Conservation (phyloP, 23 red algal genomes). For the Agarophyton chilense region DNA sequence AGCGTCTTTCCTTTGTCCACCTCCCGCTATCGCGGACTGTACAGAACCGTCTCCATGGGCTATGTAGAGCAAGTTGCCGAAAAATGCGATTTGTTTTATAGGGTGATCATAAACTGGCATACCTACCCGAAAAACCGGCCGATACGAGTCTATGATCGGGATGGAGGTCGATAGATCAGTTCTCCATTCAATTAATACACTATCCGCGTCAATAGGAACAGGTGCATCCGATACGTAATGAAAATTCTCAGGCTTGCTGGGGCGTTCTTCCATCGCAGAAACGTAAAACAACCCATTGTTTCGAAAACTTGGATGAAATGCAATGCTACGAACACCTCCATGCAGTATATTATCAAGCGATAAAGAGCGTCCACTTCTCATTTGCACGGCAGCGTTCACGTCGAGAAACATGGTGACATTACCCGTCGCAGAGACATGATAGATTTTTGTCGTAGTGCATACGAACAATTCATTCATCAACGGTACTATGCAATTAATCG, state of each 20-base stretch:
- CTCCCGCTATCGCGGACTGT: conserved; percentile 47
- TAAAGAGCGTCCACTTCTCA: not conserved
- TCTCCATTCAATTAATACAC: conserved; percentile 46
- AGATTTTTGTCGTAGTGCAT: conserved; percentile 42
- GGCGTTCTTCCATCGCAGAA: conserved; percentile 68
- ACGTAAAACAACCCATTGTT: conserved; percentile 48
- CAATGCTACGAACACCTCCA: conserved; percentile 50
- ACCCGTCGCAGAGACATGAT: conserved; percentile 7
- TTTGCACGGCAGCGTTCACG: conserved; percentile 33
- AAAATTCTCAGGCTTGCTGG: conserved; percentile 6
- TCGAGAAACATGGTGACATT: conserved; percentile 42
- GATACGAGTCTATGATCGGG: conserved; percentile 32
- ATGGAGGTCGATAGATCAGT: not conserved
- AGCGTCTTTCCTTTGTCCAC: conserved; percentile 36
- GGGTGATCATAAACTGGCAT: conserved; percentile 61
- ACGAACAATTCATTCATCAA: conserved; percentile 17
- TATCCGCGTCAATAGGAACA: conserved; percentile 44
- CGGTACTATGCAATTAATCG: conserved; percentile 49
- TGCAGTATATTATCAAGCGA: conserved; percentile 18
- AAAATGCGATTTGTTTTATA: conserved; percentile 67
- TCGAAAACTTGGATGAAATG: conserved; percentile 44
- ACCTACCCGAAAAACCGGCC: conserved; percentile 45
- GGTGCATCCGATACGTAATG: conserved; percentile 54
- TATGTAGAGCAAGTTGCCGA: conserved; percentile 32
- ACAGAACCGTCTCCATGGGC: conserved; percentile 62